Percentiles rank a stretch among this genome's conserved stretches.
Conservation (phyloP, 176 grass and related monocot species). For the Hsuehochloa calcarea region DNA sequence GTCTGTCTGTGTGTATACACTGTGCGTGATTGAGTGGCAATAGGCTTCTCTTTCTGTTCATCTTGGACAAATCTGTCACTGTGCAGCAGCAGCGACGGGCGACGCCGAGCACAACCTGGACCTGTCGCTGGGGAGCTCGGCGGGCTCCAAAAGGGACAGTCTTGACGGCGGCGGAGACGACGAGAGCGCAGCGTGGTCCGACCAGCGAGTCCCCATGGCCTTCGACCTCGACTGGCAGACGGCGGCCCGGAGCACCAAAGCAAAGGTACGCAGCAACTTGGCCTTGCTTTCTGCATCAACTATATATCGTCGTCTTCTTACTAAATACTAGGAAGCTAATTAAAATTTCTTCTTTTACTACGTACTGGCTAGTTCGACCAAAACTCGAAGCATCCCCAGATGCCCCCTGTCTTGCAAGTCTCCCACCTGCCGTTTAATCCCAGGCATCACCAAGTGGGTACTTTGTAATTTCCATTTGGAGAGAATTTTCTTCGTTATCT, state of each 20-base stretch:
- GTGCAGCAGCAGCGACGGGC: conserved; percentile 4
- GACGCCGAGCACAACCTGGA: conserved; percentile 77
- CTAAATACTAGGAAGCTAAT: neutral
- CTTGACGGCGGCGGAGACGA: conserved; percentile 42
- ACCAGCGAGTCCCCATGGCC: conserved; percentile 56
- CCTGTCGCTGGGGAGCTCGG: conserved; percentile 77
- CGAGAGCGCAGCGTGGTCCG: conserved; percentile 27
- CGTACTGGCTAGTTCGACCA: conserved; percentile 43
- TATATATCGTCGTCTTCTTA: neutral
- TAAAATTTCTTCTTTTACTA: neutral
- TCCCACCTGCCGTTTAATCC: conserved; percentile 39
- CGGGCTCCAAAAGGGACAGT: conserved; percentile 53
- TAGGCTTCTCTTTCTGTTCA: neutral
- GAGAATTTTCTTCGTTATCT: neutral
- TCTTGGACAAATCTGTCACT: neutral
- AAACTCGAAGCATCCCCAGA: conserved; percentile 53
- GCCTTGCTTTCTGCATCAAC: neutral
- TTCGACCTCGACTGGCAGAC: conserved; percentile 67
- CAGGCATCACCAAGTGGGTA: conserved; percentile 60
- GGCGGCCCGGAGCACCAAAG: conserved; percentile 49
- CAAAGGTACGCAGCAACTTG: conserved; percentile 45
- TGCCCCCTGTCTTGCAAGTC: conserved; percentile 37
- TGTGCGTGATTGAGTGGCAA: neutral
- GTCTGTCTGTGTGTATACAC: neutral
- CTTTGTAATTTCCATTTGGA: neutral